These are phyloP conservation scores for Vaccinium vitisidaea DNA, from an alignment of 148 eudicot species.

Conservation along the genomic window DNA sequence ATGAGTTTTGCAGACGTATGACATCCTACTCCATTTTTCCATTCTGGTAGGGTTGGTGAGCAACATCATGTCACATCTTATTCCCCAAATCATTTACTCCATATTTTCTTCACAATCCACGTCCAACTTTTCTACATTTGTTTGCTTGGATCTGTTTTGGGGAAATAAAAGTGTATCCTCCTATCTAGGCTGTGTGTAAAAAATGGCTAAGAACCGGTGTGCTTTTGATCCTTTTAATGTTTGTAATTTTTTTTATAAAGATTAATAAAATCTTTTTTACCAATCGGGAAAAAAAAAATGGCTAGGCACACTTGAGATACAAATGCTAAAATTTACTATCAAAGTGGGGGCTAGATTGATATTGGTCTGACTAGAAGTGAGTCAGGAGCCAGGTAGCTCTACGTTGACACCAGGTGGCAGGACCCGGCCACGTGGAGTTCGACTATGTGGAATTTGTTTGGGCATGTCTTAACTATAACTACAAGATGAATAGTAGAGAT, in stretches of 20 bases:
- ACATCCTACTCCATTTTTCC: background rate
- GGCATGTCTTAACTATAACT: too few relatives aligned
- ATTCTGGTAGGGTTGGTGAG: constrained; percentile 7
- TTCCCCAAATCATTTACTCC: background rate
- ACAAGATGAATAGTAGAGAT: too few relatives aligned
- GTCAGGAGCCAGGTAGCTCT: background rate
- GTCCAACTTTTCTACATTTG: background rate
- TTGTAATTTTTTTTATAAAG: too few relatives aligned
- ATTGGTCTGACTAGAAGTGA: background rate
- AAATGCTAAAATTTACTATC: too few relatives aligned
- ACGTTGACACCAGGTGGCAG: background rate
- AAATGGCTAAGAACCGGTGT: background rate
- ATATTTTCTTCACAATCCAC: background rate
- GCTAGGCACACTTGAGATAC: too few relatives aligned
- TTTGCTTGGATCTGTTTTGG: background rate
- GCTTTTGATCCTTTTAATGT: too few relatives aligned
- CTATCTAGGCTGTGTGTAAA: background rate
- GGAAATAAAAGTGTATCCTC: background rate
- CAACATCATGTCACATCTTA: constrained; percentile 4
- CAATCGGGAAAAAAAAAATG: too few relatives aligned
- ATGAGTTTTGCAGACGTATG: background rate
- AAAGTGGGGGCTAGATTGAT: too few relatives aligned
- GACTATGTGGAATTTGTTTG: background rate
- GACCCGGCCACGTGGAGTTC: background rate
- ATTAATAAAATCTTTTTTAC: too few relatives aligned